Evolutionary conservation across 495 filamentous ascomycete species (phyloP), one percentile per base, ranked within the genome.

Genomic region (Lasiosphaeria miniovina): DNA sequence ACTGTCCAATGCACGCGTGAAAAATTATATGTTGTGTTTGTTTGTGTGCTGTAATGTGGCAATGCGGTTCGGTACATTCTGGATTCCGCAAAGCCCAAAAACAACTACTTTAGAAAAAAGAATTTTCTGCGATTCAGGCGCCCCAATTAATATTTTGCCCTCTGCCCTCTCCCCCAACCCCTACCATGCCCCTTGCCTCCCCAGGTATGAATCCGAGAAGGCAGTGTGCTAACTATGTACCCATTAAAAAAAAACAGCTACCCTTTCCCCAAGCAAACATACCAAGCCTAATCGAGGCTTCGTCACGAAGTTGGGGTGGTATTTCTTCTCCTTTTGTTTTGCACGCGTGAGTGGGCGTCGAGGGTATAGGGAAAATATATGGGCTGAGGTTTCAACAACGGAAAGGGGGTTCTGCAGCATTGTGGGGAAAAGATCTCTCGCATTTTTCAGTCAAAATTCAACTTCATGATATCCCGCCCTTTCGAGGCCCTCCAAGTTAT

Each of bases 181-280:
- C 24, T 24, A 24, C 24, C 24, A 24, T 24, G 2, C 24, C 24
- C 24, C 24, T 24, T 24, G 24, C 24, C 24, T 24, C 24, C 24
- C 24, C 24, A 24, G 24, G 24, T 24, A 24, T 24, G 24, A 24
- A 24, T 24, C 24, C 24, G 24, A 24, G 24, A 24, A 24, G 24
- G 24, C 24, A 24, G 24, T 24, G 24, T 24, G 50, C 50, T 53
- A 53, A 34, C 11, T 53, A 43, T 50, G 31, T 41, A 54, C 11
- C 36, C 4, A 14, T 55, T 12, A 50, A 53, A 35, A 33, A 55
- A 36, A 4, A 55, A 34, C 36, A 66, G 65, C 11, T 68, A 66
- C 63, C 63, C 67, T 63, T 90, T 83, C 81, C 90, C 90, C 66
- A 91, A 52, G 50, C 50, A 52, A 34, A 36, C 50, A 5, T 52